Conservation (phyloP, 495 filamentous ascomycete species). For the Entonaema liquescens region DNA sequence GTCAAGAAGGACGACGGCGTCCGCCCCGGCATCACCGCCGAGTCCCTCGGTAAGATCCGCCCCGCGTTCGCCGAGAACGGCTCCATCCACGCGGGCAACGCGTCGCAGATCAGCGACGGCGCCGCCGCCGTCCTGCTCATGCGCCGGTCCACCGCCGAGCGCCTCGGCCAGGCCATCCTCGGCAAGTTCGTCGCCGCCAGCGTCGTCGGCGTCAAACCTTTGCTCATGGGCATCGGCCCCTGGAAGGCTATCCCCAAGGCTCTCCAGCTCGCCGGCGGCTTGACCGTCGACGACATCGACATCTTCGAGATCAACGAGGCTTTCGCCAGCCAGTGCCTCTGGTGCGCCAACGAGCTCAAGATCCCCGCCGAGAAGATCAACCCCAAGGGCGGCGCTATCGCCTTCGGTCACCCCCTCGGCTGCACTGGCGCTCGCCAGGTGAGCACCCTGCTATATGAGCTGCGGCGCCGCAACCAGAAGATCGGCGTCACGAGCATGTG, state of each 20-base stretch:
- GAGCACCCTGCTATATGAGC: slow-evolving; percentile 86
- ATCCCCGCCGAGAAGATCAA: slow-evolving; percentile 86
- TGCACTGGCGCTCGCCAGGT: slow-evolving; percentile 95
- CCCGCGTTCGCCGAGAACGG: slow-evolving; percentile 92
- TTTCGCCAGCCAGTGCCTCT: slow-evolving; percentile 93
- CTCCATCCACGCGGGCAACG: slow-evolving; percentile 95
- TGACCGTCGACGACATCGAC: slow-evolving; percentile 91
- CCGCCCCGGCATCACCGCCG: slow-evolving; percentile 82
- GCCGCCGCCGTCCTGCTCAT: slow-evolving; percentile 95
- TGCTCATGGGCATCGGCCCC: slow-evolving; percentile 95
- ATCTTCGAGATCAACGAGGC: slow-evolving; percentile 99
- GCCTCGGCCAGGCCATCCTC: slow-evolving; percentile 85
- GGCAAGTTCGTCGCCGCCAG: slow-evolving; percentile 86
- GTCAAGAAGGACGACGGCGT: slow-evolving; percentile 91
- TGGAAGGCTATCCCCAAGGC: slow-evolving; percentile 96
- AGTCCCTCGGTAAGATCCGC: slow-evolving; percentile 87
- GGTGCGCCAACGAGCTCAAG: slow-evolving; percentile 89
- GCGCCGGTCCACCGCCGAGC: slow-evolving; percentile 91
- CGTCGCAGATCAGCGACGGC: slow-evolving; percentile 93
- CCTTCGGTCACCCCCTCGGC: slow-evolving; percentile 96
- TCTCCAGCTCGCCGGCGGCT: slow-evolving; percentile 78
- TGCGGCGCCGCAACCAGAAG: slow-evolving; percentile 80
- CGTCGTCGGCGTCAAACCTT: slow-evolving; percentile 87
- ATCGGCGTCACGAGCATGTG: slow-evolving; percentile 97
- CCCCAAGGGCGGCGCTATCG: slow-evolving; percentile 97